These are phyloP conservation scores for Phytophthora melonis DNA, from an alignment of 352 stramenopile species.

Conservation along the genomic window DNA sequence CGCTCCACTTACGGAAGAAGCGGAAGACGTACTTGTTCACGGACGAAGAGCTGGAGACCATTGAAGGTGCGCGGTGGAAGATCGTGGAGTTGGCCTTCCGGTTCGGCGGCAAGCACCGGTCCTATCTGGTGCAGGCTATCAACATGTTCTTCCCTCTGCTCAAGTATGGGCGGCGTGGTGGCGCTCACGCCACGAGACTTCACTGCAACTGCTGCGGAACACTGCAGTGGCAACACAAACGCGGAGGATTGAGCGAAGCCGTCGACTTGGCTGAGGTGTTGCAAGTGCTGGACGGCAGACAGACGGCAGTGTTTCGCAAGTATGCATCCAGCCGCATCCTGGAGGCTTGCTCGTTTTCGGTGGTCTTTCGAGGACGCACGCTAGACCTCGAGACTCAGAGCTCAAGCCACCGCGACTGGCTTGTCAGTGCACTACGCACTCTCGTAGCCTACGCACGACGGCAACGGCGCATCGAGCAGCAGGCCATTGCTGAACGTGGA, in stretches of 20 bases:
- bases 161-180: conserved; percentile 84
- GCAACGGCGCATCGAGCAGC: conserved; percentile 76
- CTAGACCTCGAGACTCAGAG: conserved; percentile 85
- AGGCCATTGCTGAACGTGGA: conserved; percentile 73
- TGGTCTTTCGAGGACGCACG: conserved; percentile 80
- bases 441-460: conserved; percentile 77
- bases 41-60: conserved; percentile 79
- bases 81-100: conserved; percentile 88
- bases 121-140: conserved; percentile 87
- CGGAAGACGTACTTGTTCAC: conserved; percentile 82
- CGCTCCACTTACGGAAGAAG: conserved; percentile 70
- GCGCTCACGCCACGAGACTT: conserved; percentile 72
- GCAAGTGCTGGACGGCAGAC: conserved; percentile 71
- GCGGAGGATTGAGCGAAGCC: conserved; percentile 68
- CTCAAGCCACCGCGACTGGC: conserved; percentile 81
- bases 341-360: conserved; percentile 71
- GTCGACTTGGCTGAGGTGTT: conserved; percentile 81
- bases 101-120: conserved; percentile 85
- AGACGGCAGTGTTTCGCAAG: conserved; percentile 85
- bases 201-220: conserved; percentile 86
- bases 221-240: conserved; percentile 90
- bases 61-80: conserved; percentile 87
- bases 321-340: conserved; percentile 55
- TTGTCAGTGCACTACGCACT: conserved; percentile 79
- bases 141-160: conserved; percentile 88